These are phyloP conservation scores for Termitomyces eurrhizus DNA, from an alignment of 768 basidiomycete genomes.

Conservation along the genomic window DNA sequence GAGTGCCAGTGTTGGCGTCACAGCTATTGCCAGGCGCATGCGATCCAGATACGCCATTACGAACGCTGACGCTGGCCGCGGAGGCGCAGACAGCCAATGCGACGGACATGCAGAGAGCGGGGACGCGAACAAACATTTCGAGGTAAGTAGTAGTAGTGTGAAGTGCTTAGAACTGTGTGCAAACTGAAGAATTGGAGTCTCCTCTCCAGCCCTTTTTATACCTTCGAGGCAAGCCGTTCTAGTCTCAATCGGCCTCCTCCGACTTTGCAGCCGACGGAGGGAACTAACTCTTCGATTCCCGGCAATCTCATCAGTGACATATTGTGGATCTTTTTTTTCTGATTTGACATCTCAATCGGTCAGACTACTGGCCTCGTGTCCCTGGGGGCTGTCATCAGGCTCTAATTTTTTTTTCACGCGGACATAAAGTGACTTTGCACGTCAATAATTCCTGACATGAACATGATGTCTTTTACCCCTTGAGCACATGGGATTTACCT, in stretches of 20 bases:
- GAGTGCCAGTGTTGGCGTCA: slow-evolving; percentile 8
- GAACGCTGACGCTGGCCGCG: slow-evolving; percentile 8
- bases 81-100: slow-evolving; percentile 14
- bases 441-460: background rate
- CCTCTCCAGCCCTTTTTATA: slow-evolving; percentile 2
- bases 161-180: slow-evolving; percentile 8
- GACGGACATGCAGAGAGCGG: slow-evolving; percentile 11
- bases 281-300: background rate
- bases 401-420: background rate
- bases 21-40: background rate
- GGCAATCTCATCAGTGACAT: slow-evolving; percentile 1
- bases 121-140: slow-evolving; percentile 14
- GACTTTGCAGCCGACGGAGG: background rate
- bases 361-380: background rate
- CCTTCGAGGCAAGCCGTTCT: background rate
- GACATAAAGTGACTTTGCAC: background rate
- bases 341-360: background rate
- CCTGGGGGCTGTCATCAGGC: background rate
- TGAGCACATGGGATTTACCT: background rate
- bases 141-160: background rate
- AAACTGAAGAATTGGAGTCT: slow-evolving; percentile 6
- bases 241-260: background rate
- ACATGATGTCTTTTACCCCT: background rate
- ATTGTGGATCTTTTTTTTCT: background rate
- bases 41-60: background rate